phyloP scores from a whole-genome alignment of 768 basidiomycete genomes.

The Tricholoma bakamatsutake region DNA sequence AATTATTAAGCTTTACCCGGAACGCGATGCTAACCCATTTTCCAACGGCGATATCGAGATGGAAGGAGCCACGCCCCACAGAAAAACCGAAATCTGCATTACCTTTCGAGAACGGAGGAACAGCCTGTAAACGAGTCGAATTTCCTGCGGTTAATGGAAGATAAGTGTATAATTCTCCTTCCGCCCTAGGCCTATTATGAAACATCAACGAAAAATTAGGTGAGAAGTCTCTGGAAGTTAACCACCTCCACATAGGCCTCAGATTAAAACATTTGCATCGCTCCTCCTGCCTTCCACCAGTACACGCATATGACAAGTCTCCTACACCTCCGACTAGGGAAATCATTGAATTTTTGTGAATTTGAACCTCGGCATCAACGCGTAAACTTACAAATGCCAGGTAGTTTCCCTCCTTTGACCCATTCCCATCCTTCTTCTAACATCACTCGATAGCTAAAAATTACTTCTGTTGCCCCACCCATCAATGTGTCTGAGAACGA shows the following conservation, averaged over 20 bases:
- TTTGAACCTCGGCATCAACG: background rate
- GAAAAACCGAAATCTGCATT: constrained; percentile 62
- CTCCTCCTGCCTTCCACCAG: constrained; percentile 58
- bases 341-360: too few relatives aligned
- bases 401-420: constrained; percentile 72
- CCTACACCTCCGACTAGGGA: constrained; percentile 49
- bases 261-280: constrained; percentile 66
- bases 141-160: constrained; percentile 48
- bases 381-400: constrained; percentile 54
- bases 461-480: constrained; percentile 43
- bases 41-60: constrained; percentile 43
- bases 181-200: constrained; percentile 38
- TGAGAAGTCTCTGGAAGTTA: background rate
- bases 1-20: constrained; percentile 63
- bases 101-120: constrained; percentile 42
- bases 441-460: constrained; percentile 63
- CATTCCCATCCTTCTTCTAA: constrained; percentile 59
- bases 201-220: background rate
- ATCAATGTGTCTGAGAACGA: constrained; percentile 32
- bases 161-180: constrained; percentile 68
- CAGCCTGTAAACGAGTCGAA: constrained; percentile 30
- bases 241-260: constrained; percentile 70
- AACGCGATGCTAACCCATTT: constrained; percentile 60
- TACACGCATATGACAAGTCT: constrained; percentile 55
- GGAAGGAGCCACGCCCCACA: constrained; percentile 61